Evolutionary conservation across 2,329 filamentous ascomycete genomes (phyloP), one percentile per base, ranked within the genome.

Genomic region (Capronia epimyces): DNA sequence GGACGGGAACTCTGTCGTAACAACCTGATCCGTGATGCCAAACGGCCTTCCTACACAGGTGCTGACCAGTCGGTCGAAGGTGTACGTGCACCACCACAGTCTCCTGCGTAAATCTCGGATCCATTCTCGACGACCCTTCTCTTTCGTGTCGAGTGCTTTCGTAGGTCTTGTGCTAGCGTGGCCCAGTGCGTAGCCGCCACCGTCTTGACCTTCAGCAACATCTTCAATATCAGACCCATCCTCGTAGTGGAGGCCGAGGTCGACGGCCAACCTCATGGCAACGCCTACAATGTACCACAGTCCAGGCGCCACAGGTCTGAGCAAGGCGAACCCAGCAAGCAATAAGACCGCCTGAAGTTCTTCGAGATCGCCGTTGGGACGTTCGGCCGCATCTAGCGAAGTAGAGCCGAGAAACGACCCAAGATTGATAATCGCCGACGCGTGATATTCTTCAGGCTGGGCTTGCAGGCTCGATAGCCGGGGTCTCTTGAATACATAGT

Each of bases 281-380:
- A 96, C 90, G 9, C 93, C 93, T 53, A 94, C 87, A 55, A 97
- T 97, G 69, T 97, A 97, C 91, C 91, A 97, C 39, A 97, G 73
- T 12, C 93, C 93, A 0, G 91, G 91, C 1, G 91, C 89, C 18
- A 97, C 89, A 1, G 93, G 93, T 48, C 91, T 80, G 56, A 97
- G 76, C 43, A 98, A 75, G 6, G 91, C 91, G 74, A 97, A 95
- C 48, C 89, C 89, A 39, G 91, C 90, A 40, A 97, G 75, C 36
- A 97, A 74, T 43, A 97, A 71, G 6, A 97, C 90, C n/a, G 89
- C 89, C 65, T 97, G 91, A 45, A 97, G 73, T 64, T 96, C 90
- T 66, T 96, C 90, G 32, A 97, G 69, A 0, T 89, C 89, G n/a
- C 86, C 87, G n/a, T 87, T 87, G 58, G 87, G 89, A 22, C 84